Conservation (phyloP, 2,329 filamentous ascomycete species). For the Trematosphaeria pertusa region DNA sequence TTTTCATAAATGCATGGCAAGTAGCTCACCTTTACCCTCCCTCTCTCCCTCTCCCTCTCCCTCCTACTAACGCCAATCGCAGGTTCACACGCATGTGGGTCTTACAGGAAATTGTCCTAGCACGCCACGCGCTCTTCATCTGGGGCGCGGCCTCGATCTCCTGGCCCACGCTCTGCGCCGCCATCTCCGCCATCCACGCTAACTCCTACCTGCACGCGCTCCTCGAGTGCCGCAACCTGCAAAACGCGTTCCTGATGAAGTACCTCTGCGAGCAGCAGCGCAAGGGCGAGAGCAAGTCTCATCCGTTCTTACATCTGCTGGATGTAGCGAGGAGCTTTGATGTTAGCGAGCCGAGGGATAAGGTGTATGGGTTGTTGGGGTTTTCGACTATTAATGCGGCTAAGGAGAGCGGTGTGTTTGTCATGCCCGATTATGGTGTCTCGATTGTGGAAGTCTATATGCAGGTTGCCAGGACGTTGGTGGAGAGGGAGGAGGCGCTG, state of each 20-base stretch:
- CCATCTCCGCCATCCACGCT: constrained; percentile 12
- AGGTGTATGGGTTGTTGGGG: constrained; percentile 25
- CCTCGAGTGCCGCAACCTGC: constrained; percentile 12
- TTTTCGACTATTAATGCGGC: constrained; percentile 8
- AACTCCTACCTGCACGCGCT: neutral
- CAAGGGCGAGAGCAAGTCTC: neutral
- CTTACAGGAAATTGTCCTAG: constrained; percentile 19
- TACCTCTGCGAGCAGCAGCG: neutral
- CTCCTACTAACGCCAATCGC: too few relatives aligned
- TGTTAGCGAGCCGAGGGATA: constrained; percentile 22
- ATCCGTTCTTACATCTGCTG: constrained; percentile 22
- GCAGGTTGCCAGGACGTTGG: constrained; percentile 9
- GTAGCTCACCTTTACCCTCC: too few relatives aligned
- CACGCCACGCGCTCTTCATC: constrained; percentile 15
- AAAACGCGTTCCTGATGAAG: constrained; percentile 24
- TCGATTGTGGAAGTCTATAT: constrained; percentile 17
- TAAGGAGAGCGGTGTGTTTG: neutral
- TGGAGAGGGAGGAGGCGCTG: constrained; percentile 12
- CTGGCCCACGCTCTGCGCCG: constrained; percentile 16
- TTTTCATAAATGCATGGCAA: too few relatives aligned
- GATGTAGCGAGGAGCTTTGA: constrained; percentile 22
- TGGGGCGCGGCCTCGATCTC: constrained; percentile 19
- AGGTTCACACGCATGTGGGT: constrained; percentile 17
- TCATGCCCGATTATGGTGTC: constrained; percentile 18
- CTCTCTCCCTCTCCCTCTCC: too few relatives aligned